Evolutionary conservation across 1,284 basidiomycete genomes (phyloP).

Genomic region (Thecaphora thlaspeos): DNA sequence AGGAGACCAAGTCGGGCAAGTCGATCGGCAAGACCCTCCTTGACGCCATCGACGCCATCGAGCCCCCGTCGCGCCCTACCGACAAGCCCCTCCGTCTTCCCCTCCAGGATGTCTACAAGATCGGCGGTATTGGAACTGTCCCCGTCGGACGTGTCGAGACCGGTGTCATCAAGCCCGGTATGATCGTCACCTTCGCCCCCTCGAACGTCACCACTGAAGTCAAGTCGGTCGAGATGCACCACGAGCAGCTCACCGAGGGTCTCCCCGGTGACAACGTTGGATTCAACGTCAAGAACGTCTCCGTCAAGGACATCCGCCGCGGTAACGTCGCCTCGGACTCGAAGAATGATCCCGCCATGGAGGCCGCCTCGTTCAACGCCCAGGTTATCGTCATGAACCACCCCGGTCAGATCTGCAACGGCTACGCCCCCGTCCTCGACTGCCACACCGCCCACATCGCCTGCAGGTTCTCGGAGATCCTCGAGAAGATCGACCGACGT

Average conservation of each 20-base stretch:
- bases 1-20: constrained; percentile 81
- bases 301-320: constrained; percentile 99
- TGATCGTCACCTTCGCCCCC: constrained; percentile 93
- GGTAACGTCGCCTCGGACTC: constrained; percentile 99
- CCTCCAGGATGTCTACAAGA: constrained; percentile 99
- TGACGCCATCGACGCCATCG: constrained; percentile 99
- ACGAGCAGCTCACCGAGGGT: constrained; percentile 96
- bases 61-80: constrained; percentile 91
- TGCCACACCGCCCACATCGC: constrained; percentile 99
- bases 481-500: constrained; percentile 96
- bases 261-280: constrained; percentile 98
- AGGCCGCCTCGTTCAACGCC: constrained; percentile 98
- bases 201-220: constrained; percentile 99
- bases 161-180: constrained; percentile 98
- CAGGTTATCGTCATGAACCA: constrained; percentile 99
- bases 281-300: constrained; percentile 91
- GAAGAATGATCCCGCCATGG: constrained; percentile 99
- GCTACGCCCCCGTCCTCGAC: constrained; percentile 96
- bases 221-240: constrained; percentile 99
- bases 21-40: constrained; percentile 98
- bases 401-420: constrained; percentile 98
- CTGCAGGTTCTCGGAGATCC: constrained; percentile 97
- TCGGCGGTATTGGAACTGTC: constrained; percentile 99
- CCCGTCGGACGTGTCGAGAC: constrained; percentile 99
- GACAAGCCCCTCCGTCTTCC: constrained; percentile 99